Percentiles rank a stretch among this genome's conserved stretches.
Conservation (phyloP, 495 filamentous ascomycete genomes). For the Hypoxylon subgilvum region DNA sequence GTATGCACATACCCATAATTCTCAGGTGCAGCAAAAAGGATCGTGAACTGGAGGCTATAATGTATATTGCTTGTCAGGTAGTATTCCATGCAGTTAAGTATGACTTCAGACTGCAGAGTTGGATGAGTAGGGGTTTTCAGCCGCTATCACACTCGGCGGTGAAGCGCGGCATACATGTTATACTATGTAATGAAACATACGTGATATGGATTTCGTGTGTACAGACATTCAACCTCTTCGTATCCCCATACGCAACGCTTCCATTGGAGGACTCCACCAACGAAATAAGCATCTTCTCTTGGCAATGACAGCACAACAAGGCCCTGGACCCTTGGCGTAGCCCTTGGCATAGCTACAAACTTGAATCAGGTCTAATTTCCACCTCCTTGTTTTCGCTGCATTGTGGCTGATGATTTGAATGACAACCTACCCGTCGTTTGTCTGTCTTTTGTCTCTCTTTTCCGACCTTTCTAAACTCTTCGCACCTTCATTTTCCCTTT, state of each 20-base stretch:
- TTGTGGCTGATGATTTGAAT: constrained; percentile 10
- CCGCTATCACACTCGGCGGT: too few species aligned
- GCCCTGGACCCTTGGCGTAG: not conserved
- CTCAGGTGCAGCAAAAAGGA: too few species aligned
- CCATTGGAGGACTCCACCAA: constrained; percentile 6
- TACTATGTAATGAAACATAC: not conserved
- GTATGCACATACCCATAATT: too few species aligned
- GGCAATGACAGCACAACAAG: constrained; percentile 27
- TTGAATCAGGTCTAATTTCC: not conserved
- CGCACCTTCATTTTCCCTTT: not conserved
- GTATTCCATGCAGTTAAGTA: too few species aligned
- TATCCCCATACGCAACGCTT: not conserved
- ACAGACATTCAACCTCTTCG: not conserved
- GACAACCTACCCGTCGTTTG: not conserved
- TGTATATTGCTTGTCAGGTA: too few species aligned
- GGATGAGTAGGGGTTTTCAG: too few species aligned
- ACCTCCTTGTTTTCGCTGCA: constrained; percentile 8
- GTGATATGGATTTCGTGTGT: not conserved
- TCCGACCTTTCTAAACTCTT: constrained; percentile 1
- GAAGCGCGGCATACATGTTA: too few species aligned
- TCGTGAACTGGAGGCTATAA: too few species aligned
- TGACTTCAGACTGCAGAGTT: too few species aligned
- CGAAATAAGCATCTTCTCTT: constrained; percentile 20
- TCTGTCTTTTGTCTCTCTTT: constrained; percentile 4
- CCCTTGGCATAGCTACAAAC: not conserved